Percentiles rank a stretch among this genome's conserved stretches.
These are phyloP conservation scores for Thelonectria discophora DNA, from an alignment of 2,329 filamentous ascomycete genomes.

Conservation along the genomic window DNA sequence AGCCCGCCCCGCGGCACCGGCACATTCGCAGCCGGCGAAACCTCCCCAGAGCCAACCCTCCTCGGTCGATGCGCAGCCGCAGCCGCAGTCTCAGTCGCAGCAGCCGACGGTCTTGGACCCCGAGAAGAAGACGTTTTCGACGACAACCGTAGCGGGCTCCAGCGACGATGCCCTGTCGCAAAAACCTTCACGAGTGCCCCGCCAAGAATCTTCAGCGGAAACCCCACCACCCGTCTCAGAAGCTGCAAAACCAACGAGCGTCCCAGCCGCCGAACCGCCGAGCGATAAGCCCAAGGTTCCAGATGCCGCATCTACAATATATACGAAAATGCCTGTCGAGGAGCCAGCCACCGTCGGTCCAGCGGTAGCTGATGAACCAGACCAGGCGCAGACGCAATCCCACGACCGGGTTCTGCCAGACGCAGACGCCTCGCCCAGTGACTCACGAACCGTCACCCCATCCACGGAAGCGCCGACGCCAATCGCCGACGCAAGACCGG, in stretches of 20 bases:
- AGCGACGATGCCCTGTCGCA: constrained; percentile 24
- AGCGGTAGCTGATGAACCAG: neutral
- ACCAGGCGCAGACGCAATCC: constrained; percentile 20
- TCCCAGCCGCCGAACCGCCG: constrained; percentile 7
- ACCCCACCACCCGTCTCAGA: constrained; percentile 37
- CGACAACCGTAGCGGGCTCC: constrained; percentile 1
- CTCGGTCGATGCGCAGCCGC: constrained; percentile 27
- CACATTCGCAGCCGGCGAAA: constrained; percentile 40
- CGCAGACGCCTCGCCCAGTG: neutral
- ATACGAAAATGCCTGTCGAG: neutral
- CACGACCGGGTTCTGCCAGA: constrained; percentile 12
- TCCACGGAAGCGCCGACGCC: constrained; percentile 14
- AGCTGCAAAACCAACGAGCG: constrained; percentile 25
- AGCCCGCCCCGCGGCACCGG: constrained; percentile 55
- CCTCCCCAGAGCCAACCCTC: constrained; percentile 27
- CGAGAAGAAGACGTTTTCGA: constrained; percentile 8
- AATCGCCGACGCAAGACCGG: constrained; percentile 29
- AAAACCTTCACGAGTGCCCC: constrained; percentile 25
- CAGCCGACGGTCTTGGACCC: constrained; percentile 19
- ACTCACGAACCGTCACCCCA: neutral
- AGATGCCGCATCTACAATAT: neutral
- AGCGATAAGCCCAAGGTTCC: neutral
- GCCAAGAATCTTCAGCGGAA: constrained; percentile 30
- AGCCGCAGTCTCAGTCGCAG: constrained; percentile 24
- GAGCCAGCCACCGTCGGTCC: neutral